These are phyloP conservation scores for Termitomyces sp. DNA, from an alignment of 768 basidiomycete species.

Conservation along the genomic window DNA sequence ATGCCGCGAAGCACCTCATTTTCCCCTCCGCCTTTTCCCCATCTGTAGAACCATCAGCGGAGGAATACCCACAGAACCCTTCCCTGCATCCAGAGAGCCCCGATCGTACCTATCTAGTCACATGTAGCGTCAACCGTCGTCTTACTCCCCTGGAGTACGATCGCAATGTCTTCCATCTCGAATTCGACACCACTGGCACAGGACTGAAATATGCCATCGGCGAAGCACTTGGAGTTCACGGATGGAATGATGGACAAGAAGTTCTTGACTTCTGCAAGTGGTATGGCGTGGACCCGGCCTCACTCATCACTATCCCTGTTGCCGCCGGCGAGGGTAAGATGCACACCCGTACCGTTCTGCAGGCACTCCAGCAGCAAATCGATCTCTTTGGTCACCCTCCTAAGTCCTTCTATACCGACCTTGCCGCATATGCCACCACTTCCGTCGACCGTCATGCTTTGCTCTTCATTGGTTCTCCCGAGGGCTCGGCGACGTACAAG, in stretches of 20 bases:
- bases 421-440: slow-evolving; percentile 70
- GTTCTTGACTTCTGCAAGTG: slow-evolving; percentile 86
- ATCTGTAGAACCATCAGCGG: slow-evolving; percentile 29
- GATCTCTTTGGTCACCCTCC: slow-evolving; percentile 95
- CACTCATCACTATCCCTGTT: slow-evolving; percentile 79
- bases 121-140: slow-evolving; percentile 90
- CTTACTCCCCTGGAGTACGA: slow-evolving; percentile 95
- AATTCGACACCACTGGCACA: slow-evolving; percentile 89
- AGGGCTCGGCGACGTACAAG: slow-evolving; percentile 91
- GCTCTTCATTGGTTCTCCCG: slow-evolving; percentile 89
- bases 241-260: slow-evolving; percentile 93
- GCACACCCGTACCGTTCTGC: slow-evolving; percentile 94
- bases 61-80: slow-evolving; percentile 56
- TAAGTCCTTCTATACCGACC: slow-evolving; percentile 91
- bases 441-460: slow-evolving; percentile 75
- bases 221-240: slow-evolving; percentile 95
- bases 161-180: slow-evolving; percentile 98
- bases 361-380: slow-evolving; percentile 93
- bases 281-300: slow-evolving; percentile 84
- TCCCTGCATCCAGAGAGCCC: slow-evolving; percentile 80
- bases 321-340: slow-evolving; percentile 58
- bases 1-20: slow-evolving; percentile 83
- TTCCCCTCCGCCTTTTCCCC: slow-evolving; percentile 81
- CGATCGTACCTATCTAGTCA: slow-evolving; percentile 91
- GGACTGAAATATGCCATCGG: slow-evolving; percentile 95